Percentiles rank a stretch among this genome's conserved stretches.
Conservation (phyloP, 352 stramenopile genomes). For the Globisporangium nagaii region DNA sequence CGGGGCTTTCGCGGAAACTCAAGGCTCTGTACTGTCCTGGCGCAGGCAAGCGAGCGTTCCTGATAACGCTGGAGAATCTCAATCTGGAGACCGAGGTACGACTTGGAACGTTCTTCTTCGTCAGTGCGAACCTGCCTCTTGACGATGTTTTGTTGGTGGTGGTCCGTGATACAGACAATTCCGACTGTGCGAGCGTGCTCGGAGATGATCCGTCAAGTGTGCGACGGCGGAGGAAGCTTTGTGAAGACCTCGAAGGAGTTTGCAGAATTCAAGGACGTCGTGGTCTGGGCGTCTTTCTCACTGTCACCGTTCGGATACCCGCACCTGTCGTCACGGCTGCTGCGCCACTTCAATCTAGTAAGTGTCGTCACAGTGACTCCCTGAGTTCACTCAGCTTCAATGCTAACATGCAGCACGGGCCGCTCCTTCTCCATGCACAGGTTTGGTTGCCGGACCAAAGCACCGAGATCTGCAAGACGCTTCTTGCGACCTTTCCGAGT, state of each 20-base stretch:
- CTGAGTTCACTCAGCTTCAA: no score
- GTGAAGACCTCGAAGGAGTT: constrained; percentile 46
- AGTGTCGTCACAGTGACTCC: background rate
- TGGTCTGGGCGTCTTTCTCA: constrained; percentile 44
- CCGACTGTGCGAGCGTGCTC: constrained; percentile 18
- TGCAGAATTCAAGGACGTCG: constrained; percentile 47
- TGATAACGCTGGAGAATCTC: constrained; percentile 54
- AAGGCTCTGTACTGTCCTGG: constrained; percentile 51
- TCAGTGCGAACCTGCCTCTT: no score
- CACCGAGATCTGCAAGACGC: constrained; percentile 25
- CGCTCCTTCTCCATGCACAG: no score
- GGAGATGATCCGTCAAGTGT: constrained; percentile 61
- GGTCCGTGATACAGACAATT: background rate
- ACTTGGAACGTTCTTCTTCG: background rate
- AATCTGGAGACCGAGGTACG: constrained; percentile 48
- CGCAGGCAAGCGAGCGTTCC: constrained; percentile 32
- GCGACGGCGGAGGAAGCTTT: constrained; percentile 49
- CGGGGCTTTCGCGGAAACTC: constrained; percentile 39
- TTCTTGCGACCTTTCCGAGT: constrained; percentile 34
- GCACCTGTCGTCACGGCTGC: constrained; percentile 28
- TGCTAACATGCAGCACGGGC: no score
- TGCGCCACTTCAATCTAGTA: constrained; percentile 69
- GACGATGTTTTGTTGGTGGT: background rate
- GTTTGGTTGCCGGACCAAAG: constrained; percentile 42
- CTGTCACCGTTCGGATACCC: constrained; percentile 36